Evolutionary conservation across 768 basidiomycete species (phyloP).

Genomic region (Mycena galericulata): DNA sequence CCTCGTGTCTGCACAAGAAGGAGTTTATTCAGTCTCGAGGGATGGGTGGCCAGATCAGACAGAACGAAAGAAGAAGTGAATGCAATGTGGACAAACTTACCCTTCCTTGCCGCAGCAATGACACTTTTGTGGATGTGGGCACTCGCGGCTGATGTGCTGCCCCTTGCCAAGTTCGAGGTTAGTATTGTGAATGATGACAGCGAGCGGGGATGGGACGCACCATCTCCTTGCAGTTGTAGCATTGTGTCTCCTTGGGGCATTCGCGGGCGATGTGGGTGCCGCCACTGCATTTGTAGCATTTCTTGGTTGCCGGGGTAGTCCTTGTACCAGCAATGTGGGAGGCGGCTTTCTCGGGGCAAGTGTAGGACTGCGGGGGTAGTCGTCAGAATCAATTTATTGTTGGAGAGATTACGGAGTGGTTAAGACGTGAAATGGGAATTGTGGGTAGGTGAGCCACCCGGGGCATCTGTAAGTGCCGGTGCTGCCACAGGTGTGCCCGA

Average conservation of each 20-base stretch:
- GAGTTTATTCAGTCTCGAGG: background rate
- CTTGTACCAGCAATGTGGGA: conserved; percentile 4
- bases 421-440: conserved; percentile 2
- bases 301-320: background rate
- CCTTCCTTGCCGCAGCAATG: conserved; percentile 11
- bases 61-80: background rate
- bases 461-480: conserved; percentile 1
- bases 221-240: conserved; percentile 21
- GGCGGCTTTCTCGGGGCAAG: conserved; percentile 7
- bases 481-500: conserved; percentile 2
- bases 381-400: conserved; percentile 4
- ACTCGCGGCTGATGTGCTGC: conserved; percentile 14
- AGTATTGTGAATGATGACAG: conserved; percentile 12
- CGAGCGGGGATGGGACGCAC: conserved; percentile 11
- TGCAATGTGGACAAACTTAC: conserved; percentile 8
- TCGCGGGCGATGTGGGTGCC: conserved; percentile 10
- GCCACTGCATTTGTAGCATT: conserved; percentile 16
- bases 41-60: background rate
- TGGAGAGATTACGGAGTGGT: background rate
- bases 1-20: conserved; percentile 8
- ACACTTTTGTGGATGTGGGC: conserved; percentile 16
- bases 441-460: conserved; percentile 9
- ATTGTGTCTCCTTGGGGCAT: conserved; percentile 13
- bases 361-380: conserved; percentile 15
- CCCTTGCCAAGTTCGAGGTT: conserved; percentile 13